Evolutionary conservation across 352 stramenopile genomes (phyloP).

Genomic region (Pythium plurisporium): DNA sequence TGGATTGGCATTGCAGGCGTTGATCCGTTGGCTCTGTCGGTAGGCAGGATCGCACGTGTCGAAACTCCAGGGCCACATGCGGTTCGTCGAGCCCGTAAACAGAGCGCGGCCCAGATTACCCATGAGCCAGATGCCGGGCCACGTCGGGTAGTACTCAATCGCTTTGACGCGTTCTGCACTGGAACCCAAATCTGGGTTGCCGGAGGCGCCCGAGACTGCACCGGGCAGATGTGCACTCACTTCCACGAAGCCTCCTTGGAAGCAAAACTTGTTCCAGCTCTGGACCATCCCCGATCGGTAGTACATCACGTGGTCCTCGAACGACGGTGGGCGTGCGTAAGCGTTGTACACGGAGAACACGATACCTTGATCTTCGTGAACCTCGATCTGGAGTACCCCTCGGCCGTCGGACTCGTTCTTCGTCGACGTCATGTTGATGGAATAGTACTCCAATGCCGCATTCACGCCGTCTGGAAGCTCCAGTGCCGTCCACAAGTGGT

Average conservation of each 20-base stretch:
- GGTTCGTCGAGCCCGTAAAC: slow-evolving; percentile 89
- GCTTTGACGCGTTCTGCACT: slow-evolving; percentile 28
- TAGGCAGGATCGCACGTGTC: slow-evolving; percentile 72
- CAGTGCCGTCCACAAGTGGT: slow-evolving; percentile 87
- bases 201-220: slow-evolving; percentile 37
- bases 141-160: slow-evolving; percentile 68
- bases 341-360: slow-evolving; percentile 66
- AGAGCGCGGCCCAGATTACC: slow-evolving; percentile 93
- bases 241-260: slow-evolving; percentile 93
- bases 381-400: slow-evolving; percentile 39
- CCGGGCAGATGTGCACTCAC: slow-evolving; percentile 85
- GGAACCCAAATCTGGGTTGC: slow-evolving; percentile 54
- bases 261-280: slow-evolving; percentile 95
- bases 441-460: slow-evolving; percentile 89
- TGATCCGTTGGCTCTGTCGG: slow-evolving; percentile 39
- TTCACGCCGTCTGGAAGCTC: slow-evolving; percentile 90
- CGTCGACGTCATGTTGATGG: slow-evolving; percentile 54
- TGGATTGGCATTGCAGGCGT: slow-evolving; percentile 85
- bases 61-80: slow-evolving; percentile 95
- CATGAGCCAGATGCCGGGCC: slow-evolving; percentile 94
- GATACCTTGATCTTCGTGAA: slow-evolving; percentile 32
- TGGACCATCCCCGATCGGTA: slow-evolving; percentile 86
- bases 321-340: slow-evolving; percentile 21
- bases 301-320: slow-evolving; percentile 26
- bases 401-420: slow-evolving; percentile 26